Evolutionary conservation across 73 alveolate genomes (phyloP), one percentile per base, ranked within the genome.

Genomic region (Paramecium primaurelia): DNA sequence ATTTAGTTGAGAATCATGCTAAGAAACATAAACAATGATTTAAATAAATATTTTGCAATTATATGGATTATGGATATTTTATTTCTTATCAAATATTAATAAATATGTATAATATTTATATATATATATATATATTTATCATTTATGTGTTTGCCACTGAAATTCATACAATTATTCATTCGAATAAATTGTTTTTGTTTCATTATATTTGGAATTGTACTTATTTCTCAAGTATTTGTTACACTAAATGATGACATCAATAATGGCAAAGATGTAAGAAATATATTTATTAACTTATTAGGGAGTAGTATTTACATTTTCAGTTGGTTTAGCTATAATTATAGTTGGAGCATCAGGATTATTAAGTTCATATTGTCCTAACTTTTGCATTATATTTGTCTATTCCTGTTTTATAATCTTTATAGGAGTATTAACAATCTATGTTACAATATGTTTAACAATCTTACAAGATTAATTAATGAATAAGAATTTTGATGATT

Each of bases 1-100:
- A 80, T 49, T 26, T 80, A 44, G 91, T 80, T 3, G 91, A 80
- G 25, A 80, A 47, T 10, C 75, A 80, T 32, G 91, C 91, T n/a
- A 80, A 64, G 84, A 64, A 64, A 64, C 51, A 64, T 9, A 64
- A 64, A 64, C 3, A 34, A 64, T 64, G 84, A 64, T 64, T 64
- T 64, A 64, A 64, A 32, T 32, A 34, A 28, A 64, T 64, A 64
- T 54, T 16, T 54, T 18, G 69, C 69, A 64, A 64, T 32, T 64
- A 64, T 64, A 26, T 64, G 45, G 84, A 64, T 64, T 64, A 64
- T 64, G 84, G 51, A 64, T 64, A 28, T 32, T 64, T 12, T 14
- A 64, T 34, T 64, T 18, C 38, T 25, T 8, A 20, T 8, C n/a
- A 59, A 47, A 47, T 47, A 38, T 14, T 47, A 47, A 49, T 49